Evolutionary conservation across 345 rosid genomes (phyloP).

Genomic region (Lepidium aucheri): DNA sequence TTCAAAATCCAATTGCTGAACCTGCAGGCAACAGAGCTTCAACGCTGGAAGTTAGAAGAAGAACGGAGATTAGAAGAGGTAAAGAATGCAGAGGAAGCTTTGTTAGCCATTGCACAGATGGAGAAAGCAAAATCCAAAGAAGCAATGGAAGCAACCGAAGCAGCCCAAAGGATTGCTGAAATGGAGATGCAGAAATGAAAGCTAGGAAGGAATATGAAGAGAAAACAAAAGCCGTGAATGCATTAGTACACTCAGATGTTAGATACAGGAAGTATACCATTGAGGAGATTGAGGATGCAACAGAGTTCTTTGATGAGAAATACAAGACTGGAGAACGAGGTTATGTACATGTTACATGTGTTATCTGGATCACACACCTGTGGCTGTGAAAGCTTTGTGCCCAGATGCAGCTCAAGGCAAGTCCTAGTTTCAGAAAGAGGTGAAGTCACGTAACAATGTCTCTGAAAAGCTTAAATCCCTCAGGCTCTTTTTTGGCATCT

Average conservation of each 20-base stretch:
- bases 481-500: too few species aligned
- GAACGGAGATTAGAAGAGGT: constrained; percentile 67
- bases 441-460: constrained; percentile 8
- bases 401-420: constrained; percentile 92
- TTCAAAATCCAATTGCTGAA: neutral
- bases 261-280: constrained; percentile 75
- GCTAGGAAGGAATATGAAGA: constrained; percentile 65
- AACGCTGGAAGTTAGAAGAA: constrained; percentile 72
- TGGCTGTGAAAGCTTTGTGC: constrained; percentile 75
- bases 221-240: constrained; percentile 54
- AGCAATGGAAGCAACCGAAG: constrained; percentile 82
- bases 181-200: constrained; percentile 69
- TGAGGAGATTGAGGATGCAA: constrained; percentile 82
- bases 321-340: constrained; percentile 91
- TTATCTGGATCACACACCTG: constrained; percentile 71
- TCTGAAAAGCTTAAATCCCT: neutral
- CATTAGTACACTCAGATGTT: constrained; percentile 41
- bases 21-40: constrained; percentile 70
- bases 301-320: constrained; percentile 49
- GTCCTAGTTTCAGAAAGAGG: constrained; percentile 96
- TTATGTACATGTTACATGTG: constrained; percentile 88
- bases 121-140: constrained; percentile 81
- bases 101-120: constrained; percentile 59
- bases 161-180: constrained; percentile 74
- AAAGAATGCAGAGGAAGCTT: constrained; percentile 64